Evolutionary conservation across 1,284 basidiomycete genomes (phyloP).

Genomic region (Malassezia yamatoensis): DNA sequence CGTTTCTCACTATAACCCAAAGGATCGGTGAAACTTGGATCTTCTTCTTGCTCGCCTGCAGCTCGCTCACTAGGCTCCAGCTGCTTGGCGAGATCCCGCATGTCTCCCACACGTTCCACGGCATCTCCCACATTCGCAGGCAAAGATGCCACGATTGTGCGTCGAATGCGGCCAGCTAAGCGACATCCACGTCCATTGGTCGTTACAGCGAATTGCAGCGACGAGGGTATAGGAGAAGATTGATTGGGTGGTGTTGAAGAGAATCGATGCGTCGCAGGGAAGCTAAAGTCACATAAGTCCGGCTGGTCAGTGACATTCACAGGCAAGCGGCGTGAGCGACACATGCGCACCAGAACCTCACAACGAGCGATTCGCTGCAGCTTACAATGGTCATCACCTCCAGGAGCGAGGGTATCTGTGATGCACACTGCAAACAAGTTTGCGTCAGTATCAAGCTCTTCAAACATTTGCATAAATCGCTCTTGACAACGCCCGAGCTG

Average conservation of each 20-base stretch:
- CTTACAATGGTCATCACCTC: slow-evolving; percentile 19
- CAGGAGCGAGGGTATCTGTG: slow-evolving; percentile 37
- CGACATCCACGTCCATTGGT: slow-evolving; percentile 88
- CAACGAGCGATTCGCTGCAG: slow-evolving; percentile 8
- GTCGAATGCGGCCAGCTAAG: slow-evolving; percentile 65
- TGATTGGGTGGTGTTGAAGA: slow-evolving; percentile 36
- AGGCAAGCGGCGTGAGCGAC: slow-evolving; percentile 55
- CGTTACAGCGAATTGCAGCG: slow-evolving; percentile 75
- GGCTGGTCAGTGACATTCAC: slow-evolving; percentile 81
- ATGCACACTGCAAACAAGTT: slow-evolving; percentile 40
- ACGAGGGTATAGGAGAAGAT: slow-evolving; percentile 38
- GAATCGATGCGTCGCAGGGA: slow-evolving; percentile 78
- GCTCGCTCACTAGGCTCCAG: not conserved
- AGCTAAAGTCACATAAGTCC: slow-evolving; percentile 76
- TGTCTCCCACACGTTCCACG: slow-evolving; percentile 63
- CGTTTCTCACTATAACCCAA: slow-evolving; percentile 7
- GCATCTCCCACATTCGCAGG: slow-evolving; percentile 67
- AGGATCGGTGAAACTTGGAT: not conserved
- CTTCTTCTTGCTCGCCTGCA: slow-evolving; percentile 7
- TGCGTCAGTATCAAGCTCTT: slow-evolving; percentile 6
- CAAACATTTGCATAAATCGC: not conserved
- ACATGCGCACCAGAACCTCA: slow-evolving; percentile 26
- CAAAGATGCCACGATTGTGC: slow-evolving; percentile 70
- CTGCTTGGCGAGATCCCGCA: slow-evolving; percentile 60
- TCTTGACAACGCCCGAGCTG: not conserved